These are phyloP conservation scores for Sclerotinia glacialis DNA, from an alignment of 2,329 filamentous ascomycete genomes.

Conservation along the genomic window DNA sequence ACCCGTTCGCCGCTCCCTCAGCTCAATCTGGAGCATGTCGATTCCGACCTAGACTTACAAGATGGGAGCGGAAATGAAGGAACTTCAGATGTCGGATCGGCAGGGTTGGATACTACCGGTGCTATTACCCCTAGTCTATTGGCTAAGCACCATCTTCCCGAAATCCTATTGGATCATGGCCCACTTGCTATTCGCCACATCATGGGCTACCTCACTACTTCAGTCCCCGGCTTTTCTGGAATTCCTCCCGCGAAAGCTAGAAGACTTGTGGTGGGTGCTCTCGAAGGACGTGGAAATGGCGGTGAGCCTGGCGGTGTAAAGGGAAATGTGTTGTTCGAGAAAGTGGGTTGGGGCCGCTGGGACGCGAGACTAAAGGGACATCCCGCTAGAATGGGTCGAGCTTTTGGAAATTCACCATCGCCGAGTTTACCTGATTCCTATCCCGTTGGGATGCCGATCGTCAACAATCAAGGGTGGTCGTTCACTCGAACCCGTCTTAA, in stretches of 20 bases:
- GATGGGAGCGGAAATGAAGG: constrained; percentile 44
- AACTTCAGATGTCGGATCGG: constrained; percentile 30
- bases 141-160: constrained; percentile 84
- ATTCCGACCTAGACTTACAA: constrained; percentile 84
- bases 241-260: constrained; percentile 88
- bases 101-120: constrained; percentile 66
- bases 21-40: constrained; percentile 59
- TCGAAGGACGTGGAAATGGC: constrained; percentile 70
- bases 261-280: constrained; percentile 83
- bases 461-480: constrained; percentile 45
- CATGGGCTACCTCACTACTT: constrained; percentile 90
- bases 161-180: constrained; percentile 84
- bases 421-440: constrained; percentile 45
- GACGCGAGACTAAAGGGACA: constrained; percentile 75
- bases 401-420: constrained; percentile 44
- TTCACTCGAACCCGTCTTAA: constrained; percentile 50
- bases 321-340: constrained; percentile 81
- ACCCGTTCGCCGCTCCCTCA: constrained; percentile 40
- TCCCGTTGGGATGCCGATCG: constrained; percentile 56
- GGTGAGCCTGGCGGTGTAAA: constrained; percentile 58
- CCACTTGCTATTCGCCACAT: constrained; percentile 92
- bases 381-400: constrained; percentile 45
- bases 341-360: constrained; percentile 97
- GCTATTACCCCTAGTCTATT: constrained; percentile 82
- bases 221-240: constrained; percentile 85